phyloP scores from a whole-genome alignment of 148 eudicot species.

The Diospyros kaki region DNA sequence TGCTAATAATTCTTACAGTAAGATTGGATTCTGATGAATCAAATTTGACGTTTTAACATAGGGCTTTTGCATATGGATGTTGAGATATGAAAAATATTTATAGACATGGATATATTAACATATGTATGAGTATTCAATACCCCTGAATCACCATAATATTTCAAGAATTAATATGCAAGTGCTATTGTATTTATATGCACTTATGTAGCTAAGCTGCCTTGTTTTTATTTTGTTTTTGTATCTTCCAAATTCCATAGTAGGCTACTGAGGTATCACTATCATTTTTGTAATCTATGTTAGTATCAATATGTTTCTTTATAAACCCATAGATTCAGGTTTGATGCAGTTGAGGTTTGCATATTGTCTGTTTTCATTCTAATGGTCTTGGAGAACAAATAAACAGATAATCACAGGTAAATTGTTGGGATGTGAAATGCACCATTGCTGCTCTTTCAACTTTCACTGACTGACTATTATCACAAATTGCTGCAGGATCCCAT shows the following conservation, averaged over 20 bases:
- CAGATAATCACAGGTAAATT: not conserved
- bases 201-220: not conserved
- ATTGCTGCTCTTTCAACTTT: not conserved
- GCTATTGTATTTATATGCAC: not conserved
- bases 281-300: not conserved
- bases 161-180: not conserved
- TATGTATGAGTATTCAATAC: not conserved
- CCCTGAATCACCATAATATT: not conserved
- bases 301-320: not conserved
- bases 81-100: no score
- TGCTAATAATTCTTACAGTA: no score
- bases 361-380: not conserved
- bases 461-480: not conserved
- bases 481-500: constrained; percentile 46
- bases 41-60: no score
- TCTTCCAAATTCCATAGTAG: not conserved
- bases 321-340: not conserved
- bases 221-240: not conserved
- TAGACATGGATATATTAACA: no score
- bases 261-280: not conserved
- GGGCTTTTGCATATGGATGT: no score
- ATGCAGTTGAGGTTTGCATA: not conserved
- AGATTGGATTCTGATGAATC: no score
- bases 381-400: not conserved
- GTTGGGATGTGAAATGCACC: not conserved